Base-by-base conservation (phyloP, 2,329 filamentous ascomycete genomes). In the Cercospora beticola region DNA sequence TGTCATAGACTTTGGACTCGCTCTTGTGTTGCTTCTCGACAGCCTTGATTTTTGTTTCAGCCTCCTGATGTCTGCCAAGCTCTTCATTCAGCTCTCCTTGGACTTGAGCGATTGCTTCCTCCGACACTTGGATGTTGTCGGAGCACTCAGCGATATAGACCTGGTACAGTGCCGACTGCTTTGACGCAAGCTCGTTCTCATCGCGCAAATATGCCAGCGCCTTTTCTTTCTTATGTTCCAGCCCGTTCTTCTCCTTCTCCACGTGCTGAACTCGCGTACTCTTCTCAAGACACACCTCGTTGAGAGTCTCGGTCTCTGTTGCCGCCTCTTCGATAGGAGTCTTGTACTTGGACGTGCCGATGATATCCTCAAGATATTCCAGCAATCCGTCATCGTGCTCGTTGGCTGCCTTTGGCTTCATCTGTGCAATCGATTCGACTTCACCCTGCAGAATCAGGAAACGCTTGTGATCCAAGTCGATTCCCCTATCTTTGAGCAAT, bases 311-410 rank as follows among this genome's bases (percentile, higher is more conserved):
- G 0, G 97, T 92, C 79, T 98, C 92, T 1, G 90, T 83, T 0
- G 93, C 94, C 0, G 94, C 90, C 81, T 99, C 95, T 74, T 99
- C 95, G 71, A 99, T 99, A 0, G 95, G 94, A 0, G 91, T 88
- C 82, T 99, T 99, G 83, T 99, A 99, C 79, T 97, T 97, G 5
- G 95, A 98, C 0, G 95, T 99, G 71, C 96, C 95, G 75, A 99
- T 98, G 70, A 99, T 99, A 76, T 99, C 95, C 79, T 99, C 95
- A 0, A 99, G 87, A 72, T 99, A 99, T 79, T 99, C 95, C 18
- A 99, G 85, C 3, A 99, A 86, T 12, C 95, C 95, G 76, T 99
- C 95, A 70, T 99, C 95, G 77, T 98, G 94, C 79, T 99, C 95
- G 74, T 92, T 94, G 52, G 87, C 90, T 4, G 96, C 95, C 80